Base-by-base conservation (phyloP, 2,329 filamentous ascomycete genomes). In the Helotiales sp. region DNA sequence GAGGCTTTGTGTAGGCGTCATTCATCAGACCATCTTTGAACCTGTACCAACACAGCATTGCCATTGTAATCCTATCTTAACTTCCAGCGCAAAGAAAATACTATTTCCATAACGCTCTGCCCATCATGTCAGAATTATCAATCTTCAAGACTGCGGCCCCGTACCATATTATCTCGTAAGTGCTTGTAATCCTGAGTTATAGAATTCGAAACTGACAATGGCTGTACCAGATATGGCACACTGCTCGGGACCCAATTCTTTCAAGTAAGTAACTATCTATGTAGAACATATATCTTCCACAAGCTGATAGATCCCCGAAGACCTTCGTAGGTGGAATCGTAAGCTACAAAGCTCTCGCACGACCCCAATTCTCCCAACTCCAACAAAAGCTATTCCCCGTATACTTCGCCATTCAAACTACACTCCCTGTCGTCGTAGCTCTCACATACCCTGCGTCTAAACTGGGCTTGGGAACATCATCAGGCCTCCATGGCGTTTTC, bases 241-340 rank as follows among this genome's bases (percentile, higher is more conserved):
- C 86, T 98, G 59, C 84, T 98, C 15, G 96, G 96, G 71, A 90
- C 91, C 30, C 91, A 93, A 45, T 85, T 97, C 78, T 98, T 93
- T 80, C 93, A 98, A 78, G 90, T 91, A 80, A 78, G 79, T 63
- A 24, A 8, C 5, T 57, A 45, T 37, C 5, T 26, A n/a, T 15
- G 7, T 34, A 20, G 7, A 2, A 17, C 2, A 26, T 64, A 11
- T 26, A 50, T 28, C 7, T 17, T 20, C 6, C 22, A 40, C 2
- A 28, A 59, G 20, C 62, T 47, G 22, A 61, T 22, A 50, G 3
- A 15, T 59, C 34, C 37, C 24, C n/a, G 10, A 73, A 91, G 89
- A 91, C 91, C 64, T 97, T 97, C 80, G 79, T 89, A 75, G 87
- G 87, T 75, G 86, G 93, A 66, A 87, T 93, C 61, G 83, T 94